Evolutionary conservation across 2,329 filamentous ascomycete species (phyloP).

Genomic region (Rosellinia necatrix): DNA sequence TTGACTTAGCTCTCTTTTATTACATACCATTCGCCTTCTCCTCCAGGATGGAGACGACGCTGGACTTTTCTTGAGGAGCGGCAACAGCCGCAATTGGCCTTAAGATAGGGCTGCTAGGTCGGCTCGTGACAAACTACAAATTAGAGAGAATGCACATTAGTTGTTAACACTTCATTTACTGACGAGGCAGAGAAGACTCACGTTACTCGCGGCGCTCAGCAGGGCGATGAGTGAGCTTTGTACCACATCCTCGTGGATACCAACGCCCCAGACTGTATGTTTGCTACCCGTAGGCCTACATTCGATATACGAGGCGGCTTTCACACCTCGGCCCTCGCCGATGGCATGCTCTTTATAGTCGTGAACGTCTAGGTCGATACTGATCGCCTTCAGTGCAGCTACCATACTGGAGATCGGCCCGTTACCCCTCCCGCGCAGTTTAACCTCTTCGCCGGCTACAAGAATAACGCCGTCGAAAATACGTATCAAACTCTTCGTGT

Average conservation of each 20-base stretch:
- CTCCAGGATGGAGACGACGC: too few species aligned
- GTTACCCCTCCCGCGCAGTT: slow-evolving; percentile 80
- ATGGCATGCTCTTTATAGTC: slow-evolving; percentile 98
- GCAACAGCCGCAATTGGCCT: too few species aligned
- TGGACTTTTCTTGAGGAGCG: too few species aligned
- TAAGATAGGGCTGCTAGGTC: too few species aligned
- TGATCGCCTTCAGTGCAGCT: slow-evolving; percentile 75
- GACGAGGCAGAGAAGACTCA: too few species aligned
- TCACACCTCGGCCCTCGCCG: slow-evolving; percentile 77
- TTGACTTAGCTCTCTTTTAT: too few species aligned
- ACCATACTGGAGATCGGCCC: slow-evolving; percentile 90
- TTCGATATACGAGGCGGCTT: slow-evolving; percentile 93
- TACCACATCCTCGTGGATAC: slow-evolving; percentile 69
- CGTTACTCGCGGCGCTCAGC: slow-evolving; percentile 5
- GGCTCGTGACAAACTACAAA: too few species aligned
- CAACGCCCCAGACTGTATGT: slow-evolving; percentile 85
- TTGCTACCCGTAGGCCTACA: slow-evolving; percentile 73
- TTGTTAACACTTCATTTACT: too few species aligned
- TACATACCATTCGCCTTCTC: too few species aligned
- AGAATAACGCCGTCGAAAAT: slow-evolving; percentile 63
- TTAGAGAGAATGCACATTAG: too few species aligned
- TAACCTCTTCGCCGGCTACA: slow-evolving; percentile 49
- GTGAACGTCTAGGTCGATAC: slow-evolving; percentile 87
- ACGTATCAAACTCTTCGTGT: slow-evolving; percentile 78
- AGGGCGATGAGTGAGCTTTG: slow-evolving; percentile 15